Conservation (phyloP, 176 grass and related monocot species). For the Luzula sylvatica region DNA sequence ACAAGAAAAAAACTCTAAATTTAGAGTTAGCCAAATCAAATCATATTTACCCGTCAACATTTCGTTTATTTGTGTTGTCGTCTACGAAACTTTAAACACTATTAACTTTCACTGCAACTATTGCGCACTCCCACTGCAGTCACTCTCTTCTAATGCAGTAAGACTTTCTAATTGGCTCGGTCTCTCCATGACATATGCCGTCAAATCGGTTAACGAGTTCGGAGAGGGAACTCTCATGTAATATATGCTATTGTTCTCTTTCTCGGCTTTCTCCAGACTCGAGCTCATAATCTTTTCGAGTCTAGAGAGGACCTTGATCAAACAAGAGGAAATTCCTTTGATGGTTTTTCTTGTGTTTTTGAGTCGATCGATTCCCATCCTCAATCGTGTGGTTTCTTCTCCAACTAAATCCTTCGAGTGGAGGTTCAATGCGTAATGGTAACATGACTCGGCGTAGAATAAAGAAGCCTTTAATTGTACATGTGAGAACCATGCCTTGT, state of each 20-base stretch:
- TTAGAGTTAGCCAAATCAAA: no score
- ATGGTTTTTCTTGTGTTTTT: constrained; percentile 19
- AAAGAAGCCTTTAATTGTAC: constrained; percentile 42
- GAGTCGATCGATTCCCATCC: constrained; percentile 23
- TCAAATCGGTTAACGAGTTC: constrained; percentile 18
- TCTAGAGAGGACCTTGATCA: constrained; percentile 28
- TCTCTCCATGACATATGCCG: neutral
- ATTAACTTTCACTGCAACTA: no score
- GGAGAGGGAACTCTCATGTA: constrained; percentile 35
- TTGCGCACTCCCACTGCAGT: no score
- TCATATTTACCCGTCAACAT: no score
- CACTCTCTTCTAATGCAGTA: neutral
- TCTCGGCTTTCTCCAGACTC: constrained; percentile 34
- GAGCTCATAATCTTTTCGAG: constrained; percentile 31
- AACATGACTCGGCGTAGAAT: constrained; percentile 44
- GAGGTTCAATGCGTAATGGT: constrained; percentile 31
- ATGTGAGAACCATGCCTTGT: constrained; percentile 40
- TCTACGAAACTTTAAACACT: no score
- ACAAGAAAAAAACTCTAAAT: no score
- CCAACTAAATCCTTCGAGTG: constrained; percentile 13
- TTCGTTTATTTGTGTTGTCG: no score
- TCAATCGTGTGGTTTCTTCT: constrained; percentile 34
- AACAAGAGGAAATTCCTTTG: constrained; percentile 24
- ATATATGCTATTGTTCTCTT: constrained; percentile 52
- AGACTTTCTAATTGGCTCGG: neutral